Conservation (phyloP, 176 grass and related monocot species). For the Musa troglodytarum region DNA sequence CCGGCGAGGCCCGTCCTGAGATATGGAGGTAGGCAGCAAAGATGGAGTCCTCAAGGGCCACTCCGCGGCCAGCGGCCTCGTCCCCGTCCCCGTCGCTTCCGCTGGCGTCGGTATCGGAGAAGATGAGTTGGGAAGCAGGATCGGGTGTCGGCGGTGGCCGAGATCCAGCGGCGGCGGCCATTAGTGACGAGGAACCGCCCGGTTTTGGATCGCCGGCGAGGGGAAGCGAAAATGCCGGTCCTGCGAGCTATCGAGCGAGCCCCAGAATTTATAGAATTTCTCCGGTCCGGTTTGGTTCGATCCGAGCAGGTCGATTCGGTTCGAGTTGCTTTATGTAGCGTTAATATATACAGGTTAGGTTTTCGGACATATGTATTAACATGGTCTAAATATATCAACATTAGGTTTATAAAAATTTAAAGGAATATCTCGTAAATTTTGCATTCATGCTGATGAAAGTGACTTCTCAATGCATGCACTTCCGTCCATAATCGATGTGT, state of each 20-base stretch:
- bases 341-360: too few species aligned
- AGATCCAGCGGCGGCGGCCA: conserved; percentile 5
- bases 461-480: too few species aligned
- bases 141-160: neutral
- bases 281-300: neutral
- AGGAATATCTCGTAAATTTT: too few species aligned
- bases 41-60: conserved; percentile 42
- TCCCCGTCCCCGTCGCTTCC: conserved; percentile 27
- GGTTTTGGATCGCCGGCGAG: neutral
- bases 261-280: neutral
- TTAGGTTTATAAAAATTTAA: too few species aligned
- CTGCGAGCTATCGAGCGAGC: neutral
- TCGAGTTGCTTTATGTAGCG: too few species aligned
- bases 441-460: too few species aligned
- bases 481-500: too few species aligned
- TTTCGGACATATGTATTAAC: too few species aligned
- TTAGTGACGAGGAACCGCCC: neutral
- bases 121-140: neutral
- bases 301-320: too few species aligned
- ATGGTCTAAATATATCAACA: too few species aligned
- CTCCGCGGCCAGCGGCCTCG: neutral
- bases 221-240: neutral
- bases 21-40: conserved; percentile 39
- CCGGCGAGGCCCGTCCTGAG: conserved; percentile 39
- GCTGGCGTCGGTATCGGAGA: conserved; percentile 29